Evolutionary conservation across 768 basidiomycete species (phyloP).

Genomic region (Leccinum subgranulosum): DNA sequence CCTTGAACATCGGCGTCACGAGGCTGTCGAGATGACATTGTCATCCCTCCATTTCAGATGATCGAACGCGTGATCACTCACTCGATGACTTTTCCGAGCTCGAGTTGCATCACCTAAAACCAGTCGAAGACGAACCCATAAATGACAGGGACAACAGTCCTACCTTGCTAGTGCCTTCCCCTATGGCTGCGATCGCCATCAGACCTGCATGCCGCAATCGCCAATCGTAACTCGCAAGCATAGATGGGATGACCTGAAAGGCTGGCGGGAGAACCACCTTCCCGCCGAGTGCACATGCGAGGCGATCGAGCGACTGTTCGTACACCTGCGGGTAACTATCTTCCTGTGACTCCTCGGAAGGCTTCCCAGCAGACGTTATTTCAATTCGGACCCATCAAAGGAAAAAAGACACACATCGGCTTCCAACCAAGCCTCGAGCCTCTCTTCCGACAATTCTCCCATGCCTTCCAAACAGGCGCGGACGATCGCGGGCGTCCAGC

Average conservation of each 20-base stretch:
- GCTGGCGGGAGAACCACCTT: slow-evolving; percentile 72
- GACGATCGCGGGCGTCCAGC: slow-evolving; percentile 70
- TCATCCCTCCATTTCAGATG: slow-evolving; percentile 1
- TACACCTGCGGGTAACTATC: slow-evolving; percentile 72
- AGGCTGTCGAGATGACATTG: slow-evolving; percentile 40
- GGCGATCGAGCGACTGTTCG: slow-evolving; percentile 78
- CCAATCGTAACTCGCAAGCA: slow-evolving; percentile 84
- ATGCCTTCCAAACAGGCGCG: slow-evolving; percentile 80
- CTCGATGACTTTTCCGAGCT: slow-evolving; percentile 80
- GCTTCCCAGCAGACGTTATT: slow-evolving; percentile 36
- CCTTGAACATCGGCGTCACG: slow-evolving; percentile 73
- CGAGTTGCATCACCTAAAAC: slow-evolving; percentile 69
- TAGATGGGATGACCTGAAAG: slow-evolving; percentile 79
- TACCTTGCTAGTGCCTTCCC: slow-evolving; percentile 78
- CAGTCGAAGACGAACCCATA: neutral
- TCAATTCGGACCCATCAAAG: slow-evolving; percentile 14
- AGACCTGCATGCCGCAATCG: slow-evolving; percentile 79
- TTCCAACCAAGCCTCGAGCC: slow-evolving; percentile 58
- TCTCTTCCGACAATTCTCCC: slow-evolving; percentile 69
- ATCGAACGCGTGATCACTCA: slow-evolving; percentile 33
- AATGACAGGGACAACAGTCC: neutral
- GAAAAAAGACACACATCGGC: slow-evolving; percentile 59
- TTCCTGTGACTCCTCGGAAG: slow-evolving; percentile 56
- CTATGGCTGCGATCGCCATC: slow-evolving; percentile 83
- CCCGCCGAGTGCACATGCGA: slow-evolving; percentile 80